Evolutionary conservation across 225 moss, liverwort and hornwort genomes (phyloP).

Genomic region (Bryoerythrophyllum caledonicum): DNA sequence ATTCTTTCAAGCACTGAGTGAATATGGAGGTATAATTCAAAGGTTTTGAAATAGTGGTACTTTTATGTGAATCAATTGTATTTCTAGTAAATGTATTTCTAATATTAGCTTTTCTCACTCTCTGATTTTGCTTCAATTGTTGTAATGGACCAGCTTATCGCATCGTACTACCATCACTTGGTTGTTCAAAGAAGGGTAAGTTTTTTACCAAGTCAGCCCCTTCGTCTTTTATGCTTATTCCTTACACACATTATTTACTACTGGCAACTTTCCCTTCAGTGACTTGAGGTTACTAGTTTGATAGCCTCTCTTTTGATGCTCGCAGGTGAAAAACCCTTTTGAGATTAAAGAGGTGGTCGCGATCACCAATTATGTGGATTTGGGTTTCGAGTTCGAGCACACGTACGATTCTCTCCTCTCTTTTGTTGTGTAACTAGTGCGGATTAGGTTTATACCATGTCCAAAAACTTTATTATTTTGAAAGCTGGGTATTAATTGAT

Average conservation of each 20-base stretch:
- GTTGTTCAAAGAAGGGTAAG: conserved; percentile 88
- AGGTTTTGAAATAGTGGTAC: neutral
- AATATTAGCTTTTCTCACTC: conserved; percentile 22
- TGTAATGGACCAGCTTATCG: conserved; percentile 58
- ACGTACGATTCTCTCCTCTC: conserved; percentile 36
- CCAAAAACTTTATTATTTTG: neutral
- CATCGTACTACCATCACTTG: conserved; percentile 97
- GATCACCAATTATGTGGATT: conserved; percentile 91
- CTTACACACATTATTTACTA: neutral
- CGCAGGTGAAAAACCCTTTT: conserved; percentile 88
- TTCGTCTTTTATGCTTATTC: neutral
- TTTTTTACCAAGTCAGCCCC: conserved; percentile 3
- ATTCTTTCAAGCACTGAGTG: conserved; percentile 9
- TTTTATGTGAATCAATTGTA: neutral
- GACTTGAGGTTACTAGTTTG: neutral
- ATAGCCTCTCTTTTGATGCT: neutral
- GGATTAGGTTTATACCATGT: neutral
- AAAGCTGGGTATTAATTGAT: conserved; percentile 2
- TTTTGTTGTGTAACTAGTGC: conserved; percentile 5
- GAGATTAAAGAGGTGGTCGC: conserved; percentile 81
- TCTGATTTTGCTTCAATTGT: conserved; percentile 17
- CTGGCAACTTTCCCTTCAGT: neutral
- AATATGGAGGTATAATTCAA: neutral
- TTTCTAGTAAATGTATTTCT: neutral
- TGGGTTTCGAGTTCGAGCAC: conserved; percentile 92